A percentile compares a stretch with the other conserved stretches of the same genome.
Evolutionary conservation across 805 yeast genomes (phyloP).

Genomic region (Cyberlindnera xishuangbannaensis): DNA sequence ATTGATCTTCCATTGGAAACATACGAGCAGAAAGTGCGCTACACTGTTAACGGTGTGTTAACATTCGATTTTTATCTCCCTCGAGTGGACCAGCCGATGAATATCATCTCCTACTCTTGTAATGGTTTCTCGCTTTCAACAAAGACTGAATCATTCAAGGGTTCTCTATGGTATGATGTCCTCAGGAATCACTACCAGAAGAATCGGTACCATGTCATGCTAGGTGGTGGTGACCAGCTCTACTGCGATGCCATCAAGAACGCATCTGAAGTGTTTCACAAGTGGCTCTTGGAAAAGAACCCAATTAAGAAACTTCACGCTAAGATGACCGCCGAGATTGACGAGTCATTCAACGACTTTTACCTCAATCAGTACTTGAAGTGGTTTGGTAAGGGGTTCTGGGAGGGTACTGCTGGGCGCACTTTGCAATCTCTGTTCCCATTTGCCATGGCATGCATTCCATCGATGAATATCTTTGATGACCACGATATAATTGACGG

Average conservation of each 20-base stretch:
- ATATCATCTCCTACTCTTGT: constrained; percentile 78
- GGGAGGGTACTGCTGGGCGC: constrained; percentile 63
- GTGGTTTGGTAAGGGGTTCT: constrained; percentile 90
- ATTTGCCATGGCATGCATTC: constrained; percentile 73
- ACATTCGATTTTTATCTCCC: constrained; percentile 70
- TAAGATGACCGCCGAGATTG: constrained; percentile 41
- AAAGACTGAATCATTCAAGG: constrained; percentile 59
- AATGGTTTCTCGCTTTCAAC: constrained; percentile 82
- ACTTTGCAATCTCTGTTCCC: constrained; percentile 69
- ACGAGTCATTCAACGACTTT: constrained; percentile 51
- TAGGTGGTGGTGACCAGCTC: constrained; percentile 97
- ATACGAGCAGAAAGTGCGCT: constrained; percentile 58
- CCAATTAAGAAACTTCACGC: constrained; percentile 41
- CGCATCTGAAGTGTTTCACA: constrained; percentile 43
- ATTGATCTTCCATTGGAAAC: constrained; percentile 43
- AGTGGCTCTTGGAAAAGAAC: constrained; percentile 59
- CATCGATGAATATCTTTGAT: constrained; percentile 80
- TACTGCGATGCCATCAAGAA: constrained; percentile 78
- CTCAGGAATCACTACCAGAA: constrained; percentile 53
- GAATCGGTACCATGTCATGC: constrained; percentile 81
- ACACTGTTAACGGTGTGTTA: constrained; percentile 46
- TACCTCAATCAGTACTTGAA: constrained; percentile 69
- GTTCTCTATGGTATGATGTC: constrained; percentile 85
- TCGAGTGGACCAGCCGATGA: constrained; percentile 59
- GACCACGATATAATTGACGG: constrained; percentile 98